Base-by-base conservation (phyloP, 495 filamentous ascomycete species). In the Aspergillus ostianus region DNA sequence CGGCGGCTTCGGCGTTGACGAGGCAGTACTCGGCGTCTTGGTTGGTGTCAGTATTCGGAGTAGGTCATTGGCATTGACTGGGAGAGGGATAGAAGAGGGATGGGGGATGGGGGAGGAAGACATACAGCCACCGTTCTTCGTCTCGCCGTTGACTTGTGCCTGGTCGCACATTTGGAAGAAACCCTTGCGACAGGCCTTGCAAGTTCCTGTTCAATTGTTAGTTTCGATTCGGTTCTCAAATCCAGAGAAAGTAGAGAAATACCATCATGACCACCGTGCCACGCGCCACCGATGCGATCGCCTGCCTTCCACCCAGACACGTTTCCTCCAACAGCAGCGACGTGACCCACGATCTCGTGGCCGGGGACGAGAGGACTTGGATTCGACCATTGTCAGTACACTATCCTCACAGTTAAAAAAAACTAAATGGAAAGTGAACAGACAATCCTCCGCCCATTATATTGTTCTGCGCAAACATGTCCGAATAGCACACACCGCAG, bases 11-110 rank as follows among this genome's bases (percentile, higher is more conserved):
- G n/a, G 73, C 70, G 26, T 83, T 80, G 13, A 91, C 73, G 19
- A 78, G 67, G 62, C 79, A 80, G 72, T 89, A 90, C 70, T 91
- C 81, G 12, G 81, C 86, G 67, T 88, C 71, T n/a, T n/a, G n/a
- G n/a, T n/a, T n/a, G n/a, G n/a, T n/a, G n/a, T n/a, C n/a, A n/a
- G n/a, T n/a, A n/a, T n/a, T n/a, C n/a, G n/a, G n/a, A n/a, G n/a
- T n/a, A n/a, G n/a, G n/a, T n/a, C n/a, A n/a, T n/a, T n/a, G n/a
- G n/a, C n/a, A n/a, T n/a, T n/a, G n/a, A n/a, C n/a, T n/a, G n/a
- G n/a, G 17, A 26, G 10, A 56, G 56, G n/a, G 44, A 51, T 5
- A 27, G 44, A 57, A 12, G 23, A 47, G 32, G 44, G n/a, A n/a
- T n/a, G n/a, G n/a, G n/a, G n/a, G n/a, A n/a, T n/a, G n/a, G n/a